Evolutionary conservation across 2,329 filamentous ascomycete species (phyloP).

Genomic region (Albifimbria verrucaria): DNA sequence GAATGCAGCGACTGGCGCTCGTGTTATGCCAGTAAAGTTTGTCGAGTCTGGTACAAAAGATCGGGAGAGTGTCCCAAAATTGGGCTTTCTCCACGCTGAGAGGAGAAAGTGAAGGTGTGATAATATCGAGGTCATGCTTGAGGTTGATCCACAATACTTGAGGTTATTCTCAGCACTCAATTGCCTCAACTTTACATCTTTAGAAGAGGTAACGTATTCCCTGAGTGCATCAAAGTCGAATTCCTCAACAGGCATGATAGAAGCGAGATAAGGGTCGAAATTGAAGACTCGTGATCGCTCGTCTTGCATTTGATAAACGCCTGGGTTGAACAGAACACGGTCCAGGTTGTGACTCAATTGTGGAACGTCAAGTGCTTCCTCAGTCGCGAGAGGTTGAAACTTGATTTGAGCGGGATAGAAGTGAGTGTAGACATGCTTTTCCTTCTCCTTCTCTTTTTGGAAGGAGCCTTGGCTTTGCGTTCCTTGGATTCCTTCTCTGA

Average conservation of each 20-base stretch:
- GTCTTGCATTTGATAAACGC: conserved; percentile 90
- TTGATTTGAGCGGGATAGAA: no score
- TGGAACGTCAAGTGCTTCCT: conserved; percentile 45
- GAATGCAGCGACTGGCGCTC: conserved; percentile 76
- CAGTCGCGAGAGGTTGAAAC: conserved; percentile 27
- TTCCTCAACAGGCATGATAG: conserved; percentile 88
- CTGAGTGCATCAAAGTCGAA: conserved; percentile 89
- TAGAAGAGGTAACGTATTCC: conserved; percentile 87
- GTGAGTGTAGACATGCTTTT: no score
- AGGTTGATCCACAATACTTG: conserved; percentile 92
- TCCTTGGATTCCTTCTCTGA: no score
- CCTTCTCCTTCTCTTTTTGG: no score
- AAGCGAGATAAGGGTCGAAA: conserved; percentile 90
- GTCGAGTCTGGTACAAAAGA: conserved; percentile 59
- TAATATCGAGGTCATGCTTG: conserved; percentile 87
- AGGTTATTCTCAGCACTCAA: conserved; percentile 65
- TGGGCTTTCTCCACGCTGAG: conserved; percentile 75
- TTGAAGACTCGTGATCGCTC: conserved; percentile 86
- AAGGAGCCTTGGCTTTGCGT: no score
- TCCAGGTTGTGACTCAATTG: conserved; percentile 72
- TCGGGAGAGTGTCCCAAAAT: conserved; percentile 63
- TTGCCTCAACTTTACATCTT: conserved; percentile 67
- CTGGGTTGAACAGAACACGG: conserved; percentile 90
- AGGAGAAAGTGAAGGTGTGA: conserved; percentile 91
- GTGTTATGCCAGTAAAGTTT: conserved; percentile 69